Percentiles rank a stretch among this genome's conserved stretches.
Conservation (phyloP, 805 yeast genomes). For the Kurtzmaniella fragi region DNA sequence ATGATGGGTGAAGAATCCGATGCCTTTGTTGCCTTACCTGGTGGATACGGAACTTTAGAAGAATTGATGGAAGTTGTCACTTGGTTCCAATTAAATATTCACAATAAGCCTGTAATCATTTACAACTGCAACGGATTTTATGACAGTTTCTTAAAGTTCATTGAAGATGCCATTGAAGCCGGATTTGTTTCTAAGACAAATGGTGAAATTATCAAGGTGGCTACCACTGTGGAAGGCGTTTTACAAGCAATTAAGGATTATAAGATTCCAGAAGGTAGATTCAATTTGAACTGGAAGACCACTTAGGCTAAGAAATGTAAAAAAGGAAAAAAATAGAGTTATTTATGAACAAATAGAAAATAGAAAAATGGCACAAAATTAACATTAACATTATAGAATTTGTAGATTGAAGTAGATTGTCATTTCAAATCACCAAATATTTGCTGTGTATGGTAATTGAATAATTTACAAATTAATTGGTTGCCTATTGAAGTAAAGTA, state of each 20-base stretch:
- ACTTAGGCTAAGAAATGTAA: conserved; percentile 7
- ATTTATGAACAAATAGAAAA: too few species aligned
- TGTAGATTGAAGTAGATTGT: too few species aligned
- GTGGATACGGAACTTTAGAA: conserved; percentile 88
- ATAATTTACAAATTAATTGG: too few species aligned
- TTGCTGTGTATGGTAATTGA: too few species aligned
- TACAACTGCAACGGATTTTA: conserved; percentile 79
- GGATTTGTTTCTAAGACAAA: conserved; percentile 70
- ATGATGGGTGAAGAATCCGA: conserved; percentile 84
- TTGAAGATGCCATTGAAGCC: conserved; percentile 51
- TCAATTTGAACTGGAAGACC: conserved; percentile 62
- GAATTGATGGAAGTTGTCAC: conserved; percentile 88
- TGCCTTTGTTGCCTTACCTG: conserved; percentile 86
- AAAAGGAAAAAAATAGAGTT: too few species aligned
- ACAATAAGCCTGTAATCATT: conserved; percentile 71
- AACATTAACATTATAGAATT: too few species aligned
- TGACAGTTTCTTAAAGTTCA: conserved; percentile 61
- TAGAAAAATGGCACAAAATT: too few species aligned
- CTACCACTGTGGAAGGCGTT: conserved; percentile 64
- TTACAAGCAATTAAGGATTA: conserved; percentile 56
- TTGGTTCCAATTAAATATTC: conserved; percentile 88
- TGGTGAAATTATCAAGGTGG: conserved; percentile 64
- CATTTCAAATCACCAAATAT: too few species aligned
- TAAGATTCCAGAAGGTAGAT: conserved; percentile 66
- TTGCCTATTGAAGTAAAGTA: too few species aligned